phyloP scores from a whole-genome alignment of 192 early-diverging fungal genomes.

The Entomortierella chlamydospora region DNA sequence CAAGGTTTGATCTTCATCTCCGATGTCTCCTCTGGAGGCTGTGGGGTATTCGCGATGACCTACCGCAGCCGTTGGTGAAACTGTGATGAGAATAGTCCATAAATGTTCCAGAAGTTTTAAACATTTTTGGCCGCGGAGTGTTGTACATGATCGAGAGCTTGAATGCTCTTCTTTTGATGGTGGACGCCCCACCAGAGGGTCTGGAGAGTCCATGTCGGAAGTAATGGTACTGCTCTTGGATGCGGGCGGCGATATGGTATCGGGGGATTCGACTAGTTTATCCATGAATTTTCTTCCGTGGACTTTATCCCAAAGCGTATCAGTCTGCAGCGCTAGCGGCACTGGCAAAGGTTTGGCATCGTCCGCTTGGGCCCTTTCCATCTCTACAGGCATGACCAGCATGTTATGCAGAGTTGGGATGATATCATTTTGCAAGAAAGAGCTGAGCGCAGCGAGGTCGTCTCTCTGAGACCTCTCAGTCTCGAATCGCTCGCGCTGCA shows the following conservation, averaged over 20 bases:
- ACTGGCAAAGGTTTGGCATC: neutral
- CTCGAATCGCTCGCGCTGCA: slow-evolving; percentile 3
- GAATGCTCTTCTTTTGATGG: neutral
- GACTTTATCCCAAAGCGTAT: too few species aligned
- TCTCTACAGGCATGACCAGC: too few species aligned
- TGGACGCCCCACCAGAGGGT: too few species aligned
- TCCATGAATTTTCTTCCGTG: neutral
- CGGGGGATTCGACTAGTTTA: neutral
- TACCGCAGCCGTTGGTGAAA: too few species aligned
- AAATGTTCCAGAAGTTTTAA: neutral
- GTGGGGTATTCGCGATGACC: too few species aligned
- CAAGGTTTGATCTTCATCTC: neutral
- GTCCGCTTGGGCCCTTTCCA: too few species aligned
- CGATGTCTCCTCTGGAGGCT: too few species aligned
- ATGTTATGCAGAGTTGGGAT: neutral
- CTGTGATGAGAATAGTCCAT: neutral
- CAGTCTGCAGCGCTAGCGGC: neutral
- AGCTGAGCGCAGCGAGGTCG: neutral
- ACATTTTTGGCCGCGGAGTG: slow-evolving; percentile 12
- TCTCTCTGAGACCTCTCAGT: neutral
- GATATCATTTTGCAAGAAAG: slow-evolving; percentile 3
- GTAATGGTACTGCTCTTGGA: too few species aligned
- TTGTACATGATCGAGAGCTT: neutral
- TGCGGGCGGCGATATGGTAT: neutral
- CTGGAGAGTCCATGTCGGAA: too few species aligned